Evolutionary conservation across 164 flowering plant genomes (phyloP).

Genomic region (Aristolochia fimbriata): DNA sequence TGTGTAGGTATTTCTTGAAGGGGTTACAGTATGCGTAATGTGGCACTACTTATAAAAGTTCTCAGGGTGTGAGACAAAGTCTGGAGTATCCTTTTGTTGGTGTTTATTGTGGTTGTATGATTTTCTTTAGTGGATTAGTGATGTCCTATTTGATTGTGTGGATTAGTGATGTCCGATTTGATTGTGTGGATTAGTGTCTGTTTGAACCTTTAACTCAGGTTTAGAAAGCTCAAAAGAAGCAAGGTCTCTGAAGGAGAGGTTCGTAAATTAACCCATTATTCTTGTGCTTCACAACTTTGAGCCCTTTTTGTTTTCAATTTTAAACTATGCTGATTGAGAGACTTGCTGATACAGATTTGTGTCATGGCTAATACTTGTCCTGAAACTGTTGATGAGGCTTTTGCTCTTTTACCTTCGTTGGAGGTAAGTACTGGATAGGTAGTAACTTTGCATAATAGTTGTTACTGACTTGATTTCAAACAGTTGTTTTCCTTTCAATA

Average conservation of each 20-base stretch:
- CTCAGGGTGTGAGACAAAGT: constrained; percentile 38
- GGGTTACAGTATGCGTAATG: constrained; percentile 62
- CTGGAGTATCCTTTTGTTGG: constrained; percentile 69
- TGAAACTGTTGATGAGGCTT: constrained; percentile 67
- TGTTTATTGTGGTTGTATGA: constrained; percentile 2
- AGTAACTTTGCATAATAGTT: not conserved
- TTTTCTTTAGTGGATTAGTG: not conserved
- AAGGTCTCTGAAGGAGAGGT: constrained; percentile 83
- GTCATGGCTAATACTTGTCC: constrained; percentile 63
- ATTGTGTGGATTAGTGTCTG: not conserved
- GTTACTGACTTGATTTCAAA: not conserved
- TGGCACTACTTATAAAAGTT: constrained; percentile 26
- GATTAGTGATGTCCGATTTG: constrained; percentile 4
- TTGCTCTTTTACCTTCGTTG: constrained; percentile 69
- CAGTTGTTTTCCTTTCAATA: not conserved
- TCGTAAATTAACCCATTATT: not conserved
- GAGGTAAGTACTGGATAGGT: constrained; percentile 42
- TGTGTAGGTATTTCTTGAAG: constrained; percentile 64
- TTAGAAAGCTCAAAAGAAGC: constrained; percentile 45
- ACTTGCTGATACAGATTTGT: constrained; percentile 54
- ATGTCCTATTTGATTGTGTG: constrained; percentile 1
- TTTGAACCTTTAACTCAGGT: constrained; percentile 38
- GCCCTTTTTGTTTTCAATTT: too few species aligned
- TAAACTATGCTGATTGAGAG: constrained; percentile 2
- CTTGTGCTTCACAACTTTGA: not conserved